These are phyloP conservation scores for Metarhizium rileyi DNA, from an alignment of 2,329 filamentous ascomycete species.

Conservation along the genomic window DNA sequence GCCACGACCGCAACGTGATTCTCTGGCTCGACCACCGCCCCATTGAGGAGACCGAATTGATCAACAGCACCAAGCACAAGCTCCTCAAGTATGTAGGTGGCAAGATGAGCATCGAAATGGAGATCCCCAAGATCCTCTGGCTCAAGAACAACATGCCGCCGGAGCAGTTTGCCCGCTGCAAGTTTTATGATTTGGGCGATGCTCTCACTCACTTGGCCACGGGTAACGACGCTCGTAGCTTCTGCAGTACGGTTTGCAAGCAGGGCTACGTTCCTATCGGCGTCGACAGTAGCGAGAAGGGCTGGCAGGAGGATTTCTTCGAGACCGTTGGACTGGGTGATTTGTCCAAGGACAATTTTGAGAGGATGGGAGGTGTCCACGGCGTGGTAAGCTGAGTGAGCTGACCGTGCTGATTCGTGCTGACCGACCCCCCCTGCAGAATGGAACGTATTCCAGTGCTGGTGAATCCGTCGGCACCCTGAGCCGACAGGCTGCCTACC, in stretches of 20 bases:
- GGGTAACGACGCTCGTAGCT: slow-evolving; percentile 83
- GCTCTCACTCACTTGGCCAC: slow-evolving; percentile 91
- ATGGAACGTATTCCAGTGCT: slow-evolving; percentile 81
- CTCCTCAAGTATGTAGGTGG: slow-evolving; percentile 92
- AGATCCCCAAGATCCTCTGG: slow-evolving; percentile 97
- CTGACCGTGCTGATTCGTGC: slow-evolving; percentile 7
- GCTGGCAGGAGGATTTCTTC: slow-evolving; percentile 95
- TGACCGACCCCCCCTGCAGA: slow-evolving; percentile 42
- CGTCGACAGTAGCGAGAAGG: slow-evolving; percentile 92
- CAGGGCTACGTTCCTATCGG: slow-evolving; percentile 96
- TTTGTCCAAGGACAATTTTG: slow-evolving; percentile 76
- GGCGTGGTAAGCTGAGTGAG: slow-evolving; percentile 57
- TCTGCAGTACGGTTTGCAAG: slow-evolving; percentile 94
- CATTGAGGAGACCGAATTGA: slow-evolving; percentile 79
- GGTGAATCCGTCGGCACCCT: slow-evolving; percentile 83
- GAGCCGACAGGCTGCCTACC: slow-evolving; percentile 69
- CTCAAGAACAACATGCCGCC: slow-evolving; percentile 96
- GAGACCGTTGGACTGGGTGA: slow-evolving; percentile 78
- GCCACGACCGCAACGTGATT: slow-evolving; percentile 87
- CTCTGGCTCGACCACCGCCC: slow-evolving; percentile 96
- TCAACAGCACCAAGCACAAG: slow-evolving; percentile 89
- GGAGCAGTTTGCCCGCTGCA: slow-evolving; percentile 83
- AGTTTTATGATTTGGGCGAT: slow-evolving; percentile 93
- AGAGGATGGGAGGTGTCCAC: slow-evolving; percentile 87
- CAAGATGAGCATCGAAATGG: slow-evolving; percentile 99